Evolutionary conservation across 1,284 basidiomycete genomes (phyloP).

Genomic region (Rhodotorula sp.): DNA sequence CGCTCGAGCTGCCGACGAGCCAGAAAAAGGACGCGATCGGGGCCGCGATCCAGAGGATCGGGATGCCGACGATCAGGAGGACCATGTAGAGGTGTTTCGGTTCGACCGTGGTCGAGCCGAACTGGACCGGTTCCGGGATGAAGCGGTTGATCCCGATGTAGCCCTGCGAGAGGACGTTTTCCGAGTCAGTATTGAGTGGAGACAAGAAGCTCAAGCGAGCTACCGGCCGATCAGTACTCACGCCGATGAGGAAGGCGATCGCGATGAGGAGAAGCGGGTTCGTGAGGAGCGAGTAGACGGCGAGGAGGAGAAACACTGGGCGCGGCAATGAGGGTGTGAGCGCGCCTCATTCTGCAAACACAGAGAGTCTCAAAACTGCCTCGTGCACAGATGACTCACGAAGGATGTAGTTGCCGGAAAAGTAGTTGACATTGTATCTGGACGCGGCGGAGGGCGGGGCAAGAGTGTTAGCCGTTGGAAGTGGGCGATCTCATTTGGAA

Average conservation of each 20-base stretch:
- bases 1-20: constrained; percentile 49
- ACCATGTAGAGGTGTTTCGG: constrained; percentile 57
- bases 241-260: constrained; percentile 78
- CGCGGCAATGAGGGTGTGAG: constrained; percentile 45
- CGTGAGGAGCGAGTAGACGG: constrained; percentile 83
- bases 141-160: constrained; percentile 87
- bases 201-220: neutral
- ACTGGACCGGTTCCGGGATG: constrained; percentile 66
- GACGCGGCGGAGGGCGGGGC: no score
- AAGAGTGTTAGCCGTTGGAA: neutral
- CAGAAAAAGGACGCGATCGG: constrained; percentile 44
- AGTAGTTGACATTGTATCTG: constrained; percentile 33
- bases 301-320: constrained; percentile 73
- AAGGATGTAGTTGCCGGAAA: constrained; percentile 18
- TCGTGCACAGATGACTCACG: constrained; percentile 39
- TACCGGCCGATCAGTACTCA: constrained; percentile 1
- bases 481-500: neutral
- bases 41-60: constrained; percentile 42
- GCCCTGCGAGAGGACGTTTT: constrained; percentile 52
- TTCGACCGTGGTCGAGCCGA: constrained; percentile 73
- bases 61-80: constrained; percentile 46
- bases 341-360: neutral
- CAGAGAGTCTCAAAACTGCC: neutral
- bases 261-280: constrained; percentile 79
- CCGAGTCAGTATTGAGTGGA: neutral